Evolutionary conservation across 2,329 filamentous ascomycete species (phyloP).

Genomic region (Neobulgaria alba): DNA sequence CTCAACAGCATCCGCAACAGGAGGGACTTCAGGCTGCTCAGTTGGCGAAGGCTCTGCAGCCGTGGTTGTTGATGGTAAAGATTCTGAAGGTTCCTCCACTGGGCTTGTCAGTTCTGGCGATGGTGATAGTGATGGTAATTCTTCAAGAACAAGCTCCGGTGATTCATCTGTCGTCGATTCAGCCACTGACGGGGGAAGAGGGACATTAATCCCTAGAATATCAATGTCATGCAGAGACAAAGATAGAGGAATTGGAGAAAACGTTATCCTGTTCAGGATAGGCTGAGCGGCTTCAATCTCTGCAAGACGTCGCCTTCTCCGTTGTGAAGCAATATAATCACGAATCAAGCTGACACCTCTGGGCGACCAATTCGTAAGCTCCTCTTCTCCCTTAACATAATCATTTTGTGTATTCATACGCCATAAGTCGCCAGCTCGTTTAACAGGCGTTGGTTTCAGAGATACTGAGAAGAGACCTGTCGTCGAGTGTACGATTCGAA

Average conservation of each 20-base stretch:
- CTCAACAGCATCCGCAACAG: neutral
- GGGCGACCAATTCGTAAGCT: slow-evolving; percentile 75
- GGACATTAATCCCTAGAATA: no score
- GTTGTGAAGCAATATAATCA: slow-evolving; percentile 71
- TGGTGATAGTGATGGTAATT: neutral
- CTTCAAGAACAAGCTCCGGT: neutral
- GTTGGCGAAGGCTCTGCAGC: neutral
- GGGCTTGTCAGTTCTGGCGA: neutral
- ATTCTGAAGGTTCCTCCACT: neutral
- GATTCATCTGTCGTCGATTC: neutral
- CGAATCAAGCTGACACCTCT: slow-evolving; percentile 84
- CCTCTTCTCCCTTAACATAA: slow-evolving; percentile 93
- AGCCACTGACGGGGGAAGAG: no score
- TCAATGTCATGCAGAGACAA: no score
- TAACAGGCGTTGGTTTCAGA: slow-evolving; percentile 81
- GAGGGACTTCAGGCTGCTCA: neutral
- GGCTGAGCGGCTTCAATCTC: slow-evolving; percentile 73
- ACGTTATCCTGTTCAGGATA: slow-evolving; percentile 50
- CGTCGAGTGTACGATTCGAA: slow-evolving; percentile 78
- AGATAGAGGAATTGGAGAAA: neutral
- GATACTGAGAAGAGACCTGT: slow-evolving; percentile 80
- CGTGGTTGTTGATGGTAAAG: neutral
- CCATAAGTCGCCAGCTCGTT: slow-evolving; percentile 89
- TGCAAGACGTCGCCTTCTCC: slow-evolving; percentile 62
- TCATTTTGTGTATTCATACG: slow-evolving; percentile 90